phyloP scores from a whole-genome alignment of 495 filamentous ascomycete genomes.

The Cairneyella variabilis region DNA sequence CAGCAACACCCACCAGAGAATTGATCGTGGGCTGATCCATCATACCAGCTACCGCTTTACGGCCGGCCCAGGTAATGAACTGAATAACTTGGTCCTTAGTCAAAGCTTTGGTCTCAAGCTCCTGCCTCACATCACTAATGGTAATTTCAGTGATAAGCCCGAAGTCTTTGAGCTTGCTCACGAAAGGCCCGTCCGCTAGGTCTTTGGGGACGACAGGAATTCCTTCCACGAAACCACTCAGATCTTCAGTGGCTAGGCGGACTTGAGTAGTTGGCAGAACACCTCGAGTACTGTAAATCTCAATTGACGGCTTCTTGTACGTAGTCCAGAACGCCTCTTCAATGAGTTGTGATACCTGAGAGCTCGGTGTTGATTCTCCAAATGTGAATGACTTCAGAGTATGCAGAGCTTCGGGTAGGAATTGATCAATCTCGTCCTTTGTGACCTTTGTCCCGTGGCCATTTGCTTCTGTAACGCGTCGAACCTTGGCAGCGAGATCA shows the following conservation, averaged over 20 bases:
- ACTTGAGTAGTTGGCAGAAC: slow-evolving; percentile 74
- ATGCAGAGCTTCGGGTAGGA: slow-evolving; percentile 76
- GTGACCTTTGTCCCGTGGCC: slow-evolving; percentile 45
- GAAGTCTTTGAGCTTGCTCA: slow-evolving; percentile 71
- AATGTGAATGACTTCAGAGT: slow-evolving; percentile 80
- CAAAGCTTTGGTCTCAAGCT: slow-evolving; percentile 74
- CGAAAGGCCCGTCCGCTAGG: slow-evolving; percentile 64
- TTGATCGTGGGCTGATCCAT: slow-evolving; percentile 59
- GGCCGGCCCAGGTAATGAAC: slow-evolving; percentile 78
- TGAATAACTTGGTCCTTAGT: slow-evolving; percentile 67
- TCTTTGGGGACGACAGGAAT: slow-evolving; percentile 82
- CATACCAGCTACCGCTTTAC: slow-evolving; percentile 61
- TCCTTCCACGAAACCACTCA: slow-evolving; percentile 80
- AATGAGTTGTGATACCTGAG: slow-evolving; percentile 73
- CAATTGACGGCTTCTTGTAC: slow-evolving; percentile 73
- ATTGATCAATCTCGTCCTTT: slow-evolving; percentile 56
- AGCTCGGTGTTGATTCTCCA: slow-evolving; percentile 81
- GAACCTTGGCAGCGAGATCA: slow-evolving; percentile 58
- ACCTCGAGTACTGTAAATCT: slow-evolving; percentile 82
- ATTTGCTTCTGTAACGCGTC: slow-evolving; percentile 30
- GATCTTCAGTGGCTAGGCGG: slow-evolving; percentile 73
- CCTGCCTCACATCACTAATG: slow-evolving; percentile 75
- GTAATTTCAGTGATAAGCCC: slow-evolving; percentile 81
- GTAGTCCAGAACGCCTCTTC: slow-evolving; percentile 95
- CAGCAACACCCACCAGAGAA: slow-evolving; percentile 70